Base-by-base conservation (phyloP, 2,329 filamentous ascomycete genomes). In the Huntiella decipiens region DNA sequence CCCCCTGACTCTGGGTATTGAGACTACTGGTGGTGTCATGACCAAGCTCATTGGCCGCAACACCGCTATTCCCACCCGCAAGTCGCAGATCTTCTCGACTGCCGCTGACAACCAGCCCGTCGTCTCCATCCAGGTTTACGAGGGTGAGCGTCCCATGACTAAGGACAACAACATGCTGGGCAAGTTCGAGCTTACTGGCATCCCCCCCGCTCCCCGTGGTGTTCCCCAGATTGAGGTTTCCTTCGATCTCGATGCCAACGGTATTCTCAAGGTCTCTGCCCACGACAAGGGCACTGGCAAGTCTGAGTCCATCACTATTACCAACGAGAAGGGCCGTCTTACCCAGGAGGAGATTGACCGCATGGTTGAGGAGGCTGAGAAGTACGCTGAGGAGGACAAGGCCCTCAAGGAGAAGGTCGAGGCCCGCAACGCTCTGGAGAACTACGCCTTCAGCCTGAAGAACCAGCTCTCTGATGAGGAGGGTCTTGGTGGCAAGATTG, bases 301-400 rank as follows among this genome's bases (percentile, higher is more conserved):
- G 76, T 77, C 75, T 52, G 86, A 98, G 73, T 86, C 82, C 53
- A 96, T 98, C 65, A 96, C 91, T 57, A 98, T 98, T 63, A 96
- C 82, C 69, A 96, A 98, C 70, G 91, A 98, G 70, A 96, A 96
- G 79, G 91, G 91, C 55, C 88, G 91, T 63, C 80, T 98, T 44
- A 86, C 82, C 57, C 81, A 82, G 59, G 91, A 98, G 56, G 91
- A 98, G 66, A 98, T 98, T 57, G 88, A 96, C 66, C 91, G 91
- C 65, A 98, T 98, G 91, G 86, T 98, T 53, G 79, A 81, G 56
- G 91, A 98, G 68, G 91, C 91, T 51, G 91, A 96, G 77, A 84
- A 95, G 70, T 96, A 87, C 63, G 91, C 91, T 60, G 91, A 98
- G 66, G 91, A 96, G 69, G 91, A 98, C 73, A 96, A 96, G 78